Evolutionary conservation across 345 rosid species (phyloP).

Genomic region (Brassica nigra): DNA sequence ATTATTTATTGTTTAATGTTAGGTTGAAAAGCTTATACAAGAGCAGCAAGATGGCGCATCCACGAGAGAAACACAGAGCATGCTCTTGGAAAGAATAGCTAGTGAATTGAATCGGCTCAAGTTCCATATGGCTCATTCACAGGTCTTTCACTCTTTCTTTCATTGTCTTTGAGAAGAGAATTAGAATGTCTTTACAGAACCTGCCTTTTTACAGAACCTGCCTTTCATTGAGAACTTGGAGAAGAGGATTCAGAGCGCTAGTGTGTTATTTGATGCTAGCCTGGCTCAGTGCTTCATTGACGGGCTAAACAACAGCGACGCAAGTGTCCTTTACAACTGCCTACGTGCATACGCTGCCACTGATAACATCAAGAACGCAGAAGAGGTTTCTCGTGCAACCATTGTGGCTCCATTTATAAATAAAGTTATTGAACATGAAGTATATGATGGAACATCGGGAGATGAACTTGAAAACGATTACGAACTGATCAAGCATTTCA

Average conservation of each 20-base stretch:
- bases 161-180: background rate
- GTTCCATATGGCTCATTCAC: slow-evolving; percentile 83
- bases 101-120: slow-evolving; percentile 93
- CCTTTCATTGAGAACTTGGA: slow-evolving; percentile 95
- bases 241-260: slow-evolving; percentile 90
- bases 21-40: slow-evolving; percentile 97
- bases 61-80: slow-evolving; percentile 88
- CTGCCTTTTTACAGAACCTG: slow-evolving; percentile 97
- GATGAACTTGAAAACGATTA: slow-evolving; percentile 85
- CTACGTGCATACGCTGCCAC: slow-evolving; percentile 94
- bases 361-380: slow-evolving; percentile 74
- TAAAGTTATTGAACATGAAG: slow-evolving; percentile 66
- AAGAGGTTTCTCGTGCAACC: slow-evolving; percentile 73
- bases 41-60: slow-evolving; percentile 77
- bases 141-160: slow-evolving; percentile 54
- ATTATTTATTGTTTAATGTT: slow-evolving; percentile 12
- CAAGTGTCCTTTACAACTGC: slow-evolving; percentile 88
- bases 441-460: slow-evolving; percentile 36
- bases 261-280: slow-evolving; percentile 82
- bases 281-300: slow-evolving; percentile 90
- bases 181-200: slow-evolving; percentile 53
- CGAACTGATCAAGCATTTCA: slow-evolving; percentile 60
- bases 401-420: slow-evolving; percentile 71
- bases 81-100: slow-evolving; percentile 95
- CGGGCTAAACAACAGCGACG: slow-evolving; percentile 80